Conservation (phyloP, 768 basidiomycete species). For the Hebeloma cylindrosporum region DNA sequence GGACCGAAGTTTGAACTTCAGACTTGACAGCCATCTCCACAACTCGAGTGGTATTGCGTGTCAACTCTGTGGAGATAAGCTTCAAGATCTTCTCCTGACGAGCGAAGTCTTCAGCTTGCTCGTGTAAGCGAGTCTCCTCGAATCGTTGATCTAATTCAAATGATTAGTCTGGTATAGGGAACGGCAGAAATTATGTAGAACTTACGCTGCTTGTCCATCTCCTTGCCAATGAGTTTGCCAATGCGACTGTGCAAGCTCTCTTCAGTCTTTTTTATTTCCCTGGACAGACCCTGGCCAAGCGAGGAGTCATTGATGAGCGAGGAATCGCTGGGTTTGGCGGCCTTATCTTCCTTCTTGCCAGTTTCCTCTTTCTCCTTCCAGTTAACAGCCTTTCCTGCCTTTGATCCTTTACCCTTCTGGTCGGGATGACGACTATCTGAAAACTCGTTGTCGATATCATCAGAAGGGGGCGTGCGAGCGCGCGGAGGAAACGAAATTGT, state of each 20-base stretch:
- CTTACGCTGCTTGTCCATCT: slow-evolving; percentile 90
- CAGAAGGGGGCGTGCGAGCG: slow-evolving; percentile 68
- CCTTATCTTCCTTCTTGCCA: slow-evolving; percentile 30
- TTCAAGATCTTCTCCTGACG: slow-evolving; percentile 90
- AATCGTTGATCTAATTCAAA: slow-evolving; percentile 67
- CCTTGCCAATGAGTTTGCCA: slow-evolving; percentile 77
- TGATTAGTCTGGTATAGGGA: not conserved
- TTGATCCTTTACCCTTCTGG: slow-evolving; percentile 38
- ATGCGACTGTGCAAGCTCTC: slow-evolving; percentile 76
- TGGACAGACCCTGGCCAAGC: slow-evolving; percentile 58
- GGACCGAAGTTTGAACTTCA: slow-evolving; percentile 81
- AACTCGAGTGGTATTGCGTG: slow-evolving; percentile 83
- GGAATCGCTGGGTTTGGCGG: slow-evolving; percentile 37
- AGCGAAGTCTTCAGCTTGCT: slow-evolving; percentile 78
- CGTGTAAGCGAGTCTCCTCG: slow-evolving; percentile 76
- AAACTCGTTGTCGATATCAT: slow-evolving; percentile 70
- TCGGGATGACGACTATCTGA: slow-evolving; percentile 58
- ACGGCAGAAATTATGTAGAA: slow-evolving; percentile 16
- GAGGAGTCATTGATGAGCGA: slow-evolving; percentile 49
- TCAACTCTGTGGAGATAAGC: slow-evolving; percentile 82
- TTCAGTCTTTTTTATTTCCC: slow-evolving; percentile 83
- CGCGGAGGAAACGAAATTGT: slow-evolving; percentile 37
- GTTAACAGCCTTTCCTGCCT: slow-evolving; percentile 62
- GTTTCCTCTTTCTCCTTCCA: slow-evolving; percentile 55
- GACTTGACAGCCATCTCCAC: slow-evolving; percentile 87